Evolutionary conservation across 2,329 filamentous ascomycete species (phyloP).

Genomic region (Colletotrichum sp.): DNA sequence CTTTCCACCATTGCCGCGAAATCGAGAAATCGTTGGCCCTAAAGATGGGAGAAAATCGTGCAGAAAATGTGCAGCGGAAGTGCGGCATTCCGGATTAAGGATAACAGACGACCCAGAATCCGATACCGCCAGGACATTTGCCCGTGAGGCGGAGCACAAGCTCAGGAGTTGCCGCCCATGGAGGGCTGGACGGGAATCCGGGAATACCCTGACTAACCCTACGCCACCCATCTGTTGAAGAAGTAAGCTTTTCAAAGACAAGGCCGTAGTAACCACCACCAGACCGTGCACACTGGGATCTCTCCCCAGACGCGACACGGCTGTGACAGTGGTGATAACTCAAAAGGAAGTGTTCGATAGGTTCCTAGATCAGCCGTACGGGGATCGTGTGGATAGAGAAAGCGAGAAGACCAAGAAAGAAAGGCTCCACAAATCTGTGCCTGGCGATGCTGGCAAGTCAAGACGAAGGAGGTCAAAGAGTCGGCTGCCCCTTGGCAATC

Average conservation of each 20-base stretch:
- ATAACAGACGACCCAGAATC: not conserved
- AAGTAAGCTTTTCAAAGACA: not conserved
- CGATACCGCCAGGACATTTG: not conserved
- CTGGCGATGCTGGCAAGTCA: not conserved
- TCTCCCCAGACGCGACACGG: constrained; percentile 12
- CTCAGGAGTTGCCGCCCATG: not conserved
- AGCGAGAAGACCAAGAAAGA: not conserved
- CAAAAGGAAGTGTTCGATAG: not conserved
- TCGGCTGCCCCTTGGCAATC: not conserved
- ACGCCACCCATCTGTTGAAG: not conserved
- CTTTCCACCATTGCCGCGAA: not conserved
- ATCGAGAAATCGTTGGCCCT: not conserved
- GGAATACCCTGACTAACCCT: not conserved
- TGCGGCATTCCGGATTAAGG: not conserved
- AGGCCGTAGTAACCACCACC: not conserved
- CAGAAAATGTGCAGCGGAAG: not conserved
- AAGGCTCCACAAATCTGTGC: not conserved
- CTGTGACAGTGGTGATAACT: constrained; percentile 19
- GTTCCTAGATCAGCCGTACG: not conserved
- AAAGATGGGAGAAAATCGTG: not conserved
- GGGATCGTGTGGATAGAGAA: not conserved
- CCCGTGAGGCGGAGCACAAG: not conserved
- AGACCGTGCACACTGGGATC: not conserved
- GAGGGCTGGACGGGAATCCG: not conserved
- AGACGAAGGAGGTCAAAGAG: constrained; percentile 10